Evolutionary conservation across 2,329 filamentous ascomycete genomes (phyloP).

Genomic region (Apiospora sp.): DNA sequence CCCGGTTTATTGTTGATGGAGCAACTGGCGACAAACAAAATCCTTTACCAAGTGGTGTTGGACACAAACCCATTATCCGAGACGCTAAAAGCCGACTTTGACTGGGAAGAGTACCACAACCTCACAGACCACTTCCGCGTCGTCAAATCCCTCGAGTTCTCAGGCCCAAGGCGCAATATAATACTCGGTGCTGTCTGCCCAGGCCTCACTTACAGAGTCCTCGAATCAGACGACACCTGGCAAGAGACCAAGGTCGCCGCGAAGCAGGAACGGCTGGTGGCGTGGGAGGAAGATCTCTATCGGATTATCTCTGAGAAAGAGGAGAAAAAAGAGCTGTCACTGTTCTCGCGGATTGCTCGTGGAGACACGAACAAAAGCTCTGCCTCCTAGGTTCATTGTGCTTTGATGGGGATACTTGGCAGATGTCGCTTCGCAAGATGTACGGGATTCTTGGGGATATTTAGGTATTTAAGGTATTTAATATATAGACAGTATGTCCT

Average conservation of each 20-base stretch:
- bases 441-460: too few species aligned
- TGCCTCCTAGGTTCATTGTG: too few species aligned
- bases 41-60: not conserved
- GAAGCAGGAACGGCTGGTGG: not conserved
- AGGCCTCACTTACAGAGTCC: not conserved
- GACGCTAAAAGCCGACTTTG: not conserved
- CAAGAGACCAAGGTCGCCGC: not conserved
- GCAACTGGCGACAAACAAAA: not conserved
- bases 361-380: too few species aligned
- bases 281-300: too few species aligned
- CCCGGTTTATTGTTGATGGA: not conserved
- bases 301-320: too few species aligned
- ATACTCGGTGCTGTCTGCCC: not conserved
- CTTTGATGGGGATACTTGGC: too few species aligned
- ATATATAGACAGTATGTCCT: too few species aligned
- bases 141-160: not conserved
- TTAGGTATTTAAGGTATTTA: too few species aligned
- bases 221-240: not conserved
- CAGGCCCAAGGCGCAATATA: not conserved
- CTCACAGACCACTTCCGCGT: not conserved
- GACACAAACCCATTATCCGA: not conserved
- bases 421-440: too few species aligned
- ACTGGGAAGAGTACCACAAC: not conserved
- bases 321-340: too few species aligned
- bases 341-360: too few species aligned